Base-by-base conservation (phyloP, 768 basidiomycete species). In the Pleurotus tuoliensis region DNA sequence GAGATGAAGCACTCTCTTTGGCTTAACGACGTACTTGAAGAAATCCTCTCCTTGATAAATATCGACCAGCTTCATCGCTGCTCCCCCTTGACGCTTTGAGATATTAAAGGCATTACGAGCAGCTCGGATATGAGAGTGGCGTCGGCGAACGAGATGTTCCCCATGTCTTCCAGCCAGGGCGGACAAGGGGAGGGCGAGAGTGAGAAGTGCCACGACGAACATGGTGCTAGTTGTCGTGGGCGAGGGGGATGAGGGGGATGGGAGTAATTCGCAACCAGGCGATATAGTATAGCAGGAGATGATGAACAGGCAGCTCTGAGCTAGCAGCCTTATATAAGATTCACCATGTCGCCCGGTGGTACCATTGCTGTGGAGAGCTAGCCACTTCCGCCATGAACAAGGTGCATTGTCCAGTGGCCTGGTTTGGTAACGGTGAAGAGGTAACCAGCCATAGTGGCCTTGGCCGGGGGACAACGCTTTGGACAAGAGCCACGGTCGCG, bases 41-140 rank as follows among this genome's bases (percentile, higher is more conserved):
- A 90, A 88, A 50, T 74, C 76, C 7, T 83, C 62, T 8, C 84
- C 86, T 12, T 64, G 61, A 62, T 76, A 77, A 27, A 68, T 62
- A 57, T 74, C 73, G 44, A 66, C 58, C 52, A 75, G 49, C 30
- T 65, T 67, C 59, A 64, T 76, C 5, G 61, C 60, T 47, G 59
- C 58, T 13, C 55, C 56, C 13, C 52, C 59, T 7, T 64, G 63
- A 56, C 54, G 64, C 63, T 16, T 62, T 66, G 44, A 62, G 63
- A 37, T 57, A 55, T 11, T 60, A 59, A 46, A 66, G 8, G 38
- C 6, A 38, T 53, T 53, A 15, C 51, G 51, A 15, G 51, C 37
- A 9, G 51, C 56, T n/a, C n/a, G n/a, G 12, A 59, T 52, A 34
- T 62, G 66, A 20, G 62, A 61, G 57, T 63, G 58, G 25, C 63